These are phyloP conservation scores for Cytospora piceicola DNA, from an alignment of 2,329 filamentous ascomycete genomes.

Conservation along the genomic window DNA sequence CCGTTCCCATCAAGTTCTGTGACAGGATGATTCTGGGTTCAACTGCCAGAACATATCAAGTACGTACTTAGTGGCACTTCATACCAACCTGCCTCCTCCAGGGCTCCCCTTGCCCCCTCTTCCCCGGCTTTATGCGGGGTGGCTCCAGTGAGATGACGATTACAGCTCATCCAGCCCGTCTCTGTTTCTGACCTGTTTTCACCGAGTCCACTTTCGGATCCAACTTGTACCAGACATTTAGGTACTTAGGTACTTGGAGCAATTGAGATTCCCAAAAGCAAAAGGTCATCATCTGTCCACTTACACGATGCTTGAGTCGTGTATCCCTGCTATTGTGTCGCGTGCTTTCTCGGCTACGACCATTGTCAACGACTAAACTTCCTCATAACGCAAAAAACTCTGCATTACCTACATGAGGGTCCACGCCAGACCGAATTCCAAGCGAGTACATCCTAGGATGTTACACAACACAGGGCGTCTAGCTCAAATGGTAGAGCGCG, in stretches of 20 bases:
- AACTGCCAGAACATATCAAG: no score
- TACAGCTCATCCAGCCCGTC: no score
- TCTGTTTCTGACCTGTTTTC: not conserved
- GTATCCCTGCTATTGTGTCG: not conserved
- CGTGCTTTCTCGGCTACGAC: no score
- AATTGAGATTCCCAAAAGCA: not conserved
- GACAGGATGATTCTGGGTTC: no score
- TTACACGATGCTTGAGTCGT: not conserved
- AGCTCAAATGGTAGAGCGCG: constrained; percentile 4
- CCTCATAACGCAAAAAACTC: not conserved
- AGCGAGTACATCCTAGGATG: not conserved
- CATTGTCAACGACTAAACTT: not conserved
- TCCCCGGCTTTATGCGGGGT: no score
- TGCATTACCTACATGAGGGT: not conserved
- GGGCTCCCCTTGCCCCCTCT: no score
- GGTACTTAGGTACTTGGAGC: no score
- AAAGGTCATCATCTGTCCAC: no score
- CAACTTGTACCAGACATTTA: not conserved
- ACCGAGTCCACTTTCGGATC: not conserved
- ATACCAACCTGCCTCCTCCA: no score
- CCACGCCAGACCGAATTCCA: not conserved
- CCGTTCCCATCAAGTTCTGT: no score
- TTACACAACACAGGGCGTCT: not conserved
- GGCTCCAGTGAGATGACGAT: no score
- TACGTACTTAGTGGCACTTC: no score